Percentiles rank a stretch among this genome's conserved stretches.
These are phyloP conservation scores for Cladophialophora carrionii DNA, from an alignment of 2,329 filamentous ascomycete species.

Conservation along the genomic window DNA sequence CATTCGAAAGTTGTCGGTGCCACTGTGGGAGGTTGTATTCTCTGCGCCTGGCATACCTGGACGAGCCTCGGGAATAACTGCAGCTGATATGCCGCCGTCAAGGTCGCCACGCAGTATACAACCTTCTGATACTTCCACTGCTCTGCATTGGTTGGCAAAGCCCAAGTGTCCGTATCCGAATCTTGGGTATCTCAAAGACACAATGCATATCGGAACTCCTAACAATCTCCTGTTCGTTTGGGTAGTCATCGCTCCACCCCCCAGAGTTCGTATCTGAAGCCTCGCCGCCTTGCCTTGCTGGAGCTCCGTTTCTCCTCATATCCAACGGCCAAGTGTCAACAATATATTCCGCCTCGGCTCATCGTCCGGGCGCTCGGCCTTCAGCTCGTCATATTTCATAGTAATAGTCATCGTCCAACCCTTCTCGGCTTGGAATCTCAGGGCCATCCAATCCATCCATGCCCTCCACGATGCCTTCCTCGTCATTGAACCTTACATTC, in stretches of 20 bases:
- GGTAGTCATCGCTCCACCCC: conserved; percentile 1
- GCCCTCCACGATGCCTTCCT: conserved; percentile 66
- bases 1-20: no score
- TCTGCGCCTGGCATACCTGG: background rate
- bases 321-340: conserved; percentile 21
- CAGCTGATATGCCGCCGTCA: conserved; percentile 1
- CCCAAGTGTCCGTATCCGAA: background rate
- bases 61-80: background rate
- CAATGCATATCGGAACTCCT: background rate
- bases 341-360: conserved; percentile 1
- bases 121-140: conserved; percentile 19
- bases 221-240: background rate
- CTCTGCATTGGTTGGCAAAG: conserved; percentile 15
- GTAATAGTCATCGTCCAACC: conserved; percentile 89
- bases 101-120: conserved; percentile 8
- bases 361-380: background rate
- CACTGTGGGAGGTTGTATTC: no score
- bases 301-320: conserved; percentile 6
- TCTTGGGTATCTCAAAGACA: conserved; percentile 16
- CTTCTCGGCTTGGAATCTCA: conserved; percentile 77
- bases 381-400: conserved; percentile 61
- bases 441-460: conserved; percentile 58
- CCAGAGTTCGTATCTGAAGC: background rate
- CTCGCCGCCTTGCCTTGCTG: background rate
- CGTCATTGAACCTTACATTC: conserved; percentile 87